Evolutionary conservation across 768 basidiomycete species (phyloP).

Genomic region (Boletales sp.): DNA sequence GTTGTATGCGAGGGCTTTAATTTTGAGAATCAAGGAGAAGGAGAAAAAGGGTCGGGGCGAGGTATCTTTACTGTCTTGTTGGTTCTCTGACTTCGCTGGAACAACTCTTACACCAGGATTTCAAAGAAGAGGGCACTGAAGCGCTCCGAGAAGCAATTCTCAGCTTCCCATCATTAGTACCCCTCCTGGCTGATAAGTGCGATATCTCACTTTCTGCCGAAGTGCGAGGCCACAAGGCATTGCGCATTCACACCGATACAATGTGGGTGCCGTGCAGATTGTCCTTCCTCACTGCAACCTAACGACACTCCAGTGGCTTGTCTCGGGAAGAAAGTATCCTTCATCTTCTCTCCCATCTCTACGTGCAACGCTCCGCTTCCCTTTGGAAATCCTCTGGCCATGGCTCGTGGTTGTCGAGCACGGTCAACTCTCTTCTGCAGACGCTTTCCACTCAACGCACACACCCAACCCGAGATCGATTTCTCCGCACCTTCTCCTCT

Average conservation of each 20-base stretch:
- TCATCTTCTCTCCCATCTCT: constrained; percentile 85
- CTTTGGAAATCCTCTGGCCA: constrained; percentile 78
- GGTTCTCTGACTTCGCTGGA: neutral
- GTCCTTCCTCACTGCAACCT: constrained; percentile 3
- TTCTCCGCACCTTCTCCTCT: constrained; percentile 39
- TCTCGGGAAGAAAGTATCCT: constrained; percentile 45
- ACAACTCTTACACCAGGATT: constrained; percentile 36
- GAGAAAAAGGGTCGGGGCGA: constrained; percentile 41
- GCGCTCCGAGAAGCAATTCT: constrained; percentile 72
- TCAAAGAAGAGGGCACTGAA: constrained; percentile 50
- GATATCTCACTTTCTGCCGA: constrained; percentile 61
- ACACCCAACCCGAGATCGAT: constrained; percentile 25
- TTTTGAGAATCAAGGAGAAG: constrained; percentile 50
- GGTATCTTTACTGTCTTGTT: constrained; percentile 17
- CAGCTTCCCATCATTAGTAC: constrained; percentile 77
- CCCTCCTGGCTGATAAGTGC: constrained; percentile 81
- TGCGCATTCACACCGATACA: constrained; percentile 67
- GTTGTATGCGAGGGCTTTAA: constrained; percentile 68
- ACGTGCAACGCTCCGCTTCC: constrained; percentile 69
- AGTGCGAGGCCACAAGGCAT: constrained; percentile 57
- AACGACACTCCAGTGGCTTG: constrained; percentile 27
- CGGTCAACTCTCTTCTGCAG: constrained; percentile 37
- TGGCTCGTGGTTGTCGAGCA: constrained; percentile 66
- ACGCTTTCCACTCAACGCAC: constrained; percentile 33
- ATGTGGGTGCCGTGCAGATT: constrained; percentile 39